These are phyloP conservation scores for Candida incommunis DNA, from an alignment of 805 yeast species.

Conservation along the genomic window DNA sequence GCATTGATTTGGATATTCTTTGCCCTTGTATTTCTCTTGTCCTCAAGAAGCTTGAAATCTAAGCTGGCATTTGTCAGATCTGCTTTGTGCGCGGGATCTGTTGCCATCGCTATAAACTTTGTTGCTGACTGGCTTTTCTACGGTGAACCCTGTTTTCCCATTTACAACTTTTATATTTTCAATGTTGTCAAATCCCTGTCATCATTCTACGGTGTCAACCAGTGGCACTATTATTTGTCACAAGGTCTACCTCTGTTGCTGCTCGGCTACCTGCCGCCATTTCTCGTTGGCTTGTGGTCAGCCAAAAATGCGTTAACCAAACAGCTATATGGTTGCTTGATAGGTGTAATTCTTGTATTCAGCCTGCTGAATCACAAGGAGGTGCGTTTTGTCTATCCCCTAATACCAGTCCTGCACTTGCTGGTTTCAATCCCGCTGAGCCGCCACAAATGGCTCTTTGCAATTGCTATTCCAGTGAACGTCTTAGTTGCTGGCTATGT, in stretches of 20 bases:
- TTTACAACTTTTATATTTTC: conserved; percentile 58
- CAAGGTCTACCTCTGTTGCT: conserved; percentile 75
- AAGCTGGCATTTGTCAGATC: neutral
- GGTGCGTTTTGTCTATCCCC: conserved; percentile 74
- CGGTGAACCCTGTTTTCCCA: conserved; percentile 37
- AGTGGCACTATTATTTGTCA: conserved; percentile 69
- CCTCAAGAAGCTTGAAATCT: conserved; percentile 1
- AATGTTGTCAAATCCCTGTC: conserved; percentile 64
- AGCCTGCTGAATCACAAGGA: conserved; percentile 76
- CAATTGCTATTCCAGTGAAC: conserved; percentile 24
- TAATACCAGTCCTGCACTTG: conserved; percentile 58
- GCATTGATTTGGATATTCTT: conserved; percentile 58
- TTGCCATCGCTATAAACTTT: neutral
- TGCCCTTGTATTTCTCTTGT: conserved; percentile 26
- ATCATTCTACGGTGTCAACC: conserved; percentile 70
- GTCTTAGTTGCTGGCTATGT: conserved; percentile 33
- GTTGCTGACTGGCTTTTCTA: neutral
- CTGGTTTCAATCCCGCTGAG: conserved; percentile 31
- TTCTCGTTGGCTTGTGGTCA: neutral
- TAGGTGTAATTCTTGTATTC: conserved; percentile 23
- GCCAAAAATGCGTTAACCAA: neutral
- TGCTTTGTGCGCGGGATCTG: neutral
- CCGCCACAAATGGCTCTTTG: conserved; percentile 5
- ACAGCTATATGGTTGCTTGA: conserved; percentile 4
- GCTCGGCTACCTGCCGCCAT: conserved; percentile 45